phyloP scores from a whole-genome alignment of 2,329 filamentous ascomycete species.

The Paecilomyces dactylethromorphus region DNA sequence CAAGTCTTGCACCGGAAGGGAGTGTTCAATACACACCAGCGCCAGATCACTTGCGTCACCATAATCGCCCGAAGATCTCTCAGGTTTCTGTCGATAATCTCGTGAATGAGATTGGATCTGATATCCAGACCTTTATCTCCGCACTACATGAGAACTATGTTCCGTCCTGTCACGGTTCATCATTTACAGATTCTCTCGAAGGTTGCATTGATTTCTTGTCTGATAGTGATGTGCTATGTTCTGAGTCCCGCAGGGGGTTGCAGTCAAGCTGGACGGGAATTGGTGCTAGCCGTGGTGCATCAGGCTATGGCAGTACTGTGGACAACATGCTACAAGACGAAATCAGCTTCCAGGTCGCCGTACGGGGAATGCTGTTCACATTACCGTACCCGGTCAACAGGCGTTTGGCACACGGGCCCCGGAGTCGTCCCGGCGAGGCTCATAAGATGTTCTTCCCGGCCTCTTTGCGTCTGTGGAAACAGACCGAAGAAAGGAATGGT shows the following conservation, averaged over 20 bases:
- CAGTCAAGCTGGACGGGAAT: conserved; percentile 42
- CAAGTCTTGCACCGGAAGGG: conserved; percentile 24
- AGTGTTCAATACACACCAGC: conserved; percentile 48
- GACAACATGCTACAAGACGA: conserved; percentile 87
- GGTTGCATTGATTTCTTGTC: conserved; percentile 84
- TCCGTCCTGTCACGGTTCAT: conserved; percentile 64
- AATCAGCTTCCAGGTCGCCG: conserved; percentile 85
- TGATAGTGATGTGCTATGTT: conserved; percentile 76
- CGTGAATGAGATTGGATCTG: conserved; percentile 90
- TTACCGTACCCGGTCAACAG: conserved; percentile 79
- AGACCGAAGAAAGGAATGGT: conserved; percentile 73
- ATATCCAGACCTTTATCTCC: conserved; percentile 82
- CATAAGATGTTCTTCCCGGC: conserved; percentile 91
- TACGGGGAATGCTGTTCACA: conserved; percentile 77
- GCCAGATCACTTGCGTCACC: conserved; percentile 52
- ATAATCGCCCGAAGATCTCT: conserved; percentile 55
- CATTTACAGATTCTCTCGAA: conserved; percentile 70
- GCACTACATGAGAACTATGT: conserved; percentile 92
- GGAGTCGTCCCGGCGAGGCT: conserved; percentile 47
- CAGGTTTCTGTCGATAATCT: conserved; percentile 66
- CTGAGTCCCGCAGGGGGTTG: conserved; percentile 47
- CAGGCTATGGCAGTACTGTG: conserved; percentile 51
- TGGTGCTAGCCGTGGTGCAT: conserved; percentile 45
- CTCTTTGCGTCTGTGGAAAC: conserved; percentile 74
- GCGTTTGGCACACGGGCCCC: conserved; percentile 32